These are phyloP conservation scores for Globisporangium okanoganense DNA, from an alignment of 352 stramenopile genomes.

Conservation along the genomic window DNA sequence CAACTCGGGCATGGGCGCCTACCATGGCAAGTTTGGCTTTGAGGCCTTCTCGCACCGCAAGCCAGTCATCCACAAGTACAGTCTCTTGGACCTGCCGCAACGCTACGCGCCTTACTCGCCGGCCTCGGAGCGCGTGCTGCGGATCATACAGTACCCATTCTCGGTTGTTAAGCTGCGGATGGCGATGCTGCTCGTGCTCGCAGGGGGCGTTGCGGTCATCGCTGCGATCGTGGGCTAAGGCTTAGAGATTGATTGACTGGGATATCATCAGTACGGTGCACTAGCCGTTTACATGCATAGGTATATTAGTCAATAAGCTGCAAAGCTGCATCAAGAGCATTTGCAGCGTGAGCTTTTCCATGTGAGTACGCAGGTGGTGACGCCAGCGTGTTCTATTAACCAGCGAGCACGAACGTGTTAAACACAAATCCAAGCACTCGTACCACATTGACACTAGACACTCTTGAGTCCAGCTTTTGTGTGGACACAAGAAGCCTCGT, in stretches of 20 bases:
- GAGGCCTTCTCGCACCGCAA: slow-evolving; percentile 75
- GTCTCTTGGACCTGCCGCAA: slow-evolving; percentile 41
- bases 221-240: not conserved
- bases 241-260: not conserved
- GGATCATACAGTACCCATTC: slow-evolving; percentile 41
- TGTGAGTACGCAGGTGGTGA: not conserved
- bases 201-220: not conserved
- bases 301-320: too few relatives aligned
- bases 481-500: not conserved
- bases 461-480: not conserved
- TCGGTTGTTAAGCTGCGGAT: slow-evolving; percentile 8
- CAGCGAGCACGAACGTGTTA: not conserved
- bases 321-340: too few relatives aligned
- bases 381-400: not conserved
- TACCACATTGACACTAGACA: not conserved
- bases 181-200: not conserved
- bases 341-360: not conserved
- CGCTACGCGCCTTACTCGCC: slow-evolving; percentile 51
- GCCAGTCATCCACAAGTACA: slow-evolving; percentile 64
- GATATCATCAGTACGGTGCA: too few relatives aligned
- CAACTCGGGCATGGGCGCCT: slow-evolving; percentile 72
- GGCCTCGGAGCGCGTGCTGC: slow-evolving; percentile 29
- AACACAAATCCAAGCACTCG: not conserved
- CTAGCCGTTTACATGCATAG: too few relatives aligned
- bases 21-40: slow-evolving; percentile 83